phyloP scores from a whole-genome alignment of 1,139 yeast genomes.

The Taiozyma sp. region DNA sequence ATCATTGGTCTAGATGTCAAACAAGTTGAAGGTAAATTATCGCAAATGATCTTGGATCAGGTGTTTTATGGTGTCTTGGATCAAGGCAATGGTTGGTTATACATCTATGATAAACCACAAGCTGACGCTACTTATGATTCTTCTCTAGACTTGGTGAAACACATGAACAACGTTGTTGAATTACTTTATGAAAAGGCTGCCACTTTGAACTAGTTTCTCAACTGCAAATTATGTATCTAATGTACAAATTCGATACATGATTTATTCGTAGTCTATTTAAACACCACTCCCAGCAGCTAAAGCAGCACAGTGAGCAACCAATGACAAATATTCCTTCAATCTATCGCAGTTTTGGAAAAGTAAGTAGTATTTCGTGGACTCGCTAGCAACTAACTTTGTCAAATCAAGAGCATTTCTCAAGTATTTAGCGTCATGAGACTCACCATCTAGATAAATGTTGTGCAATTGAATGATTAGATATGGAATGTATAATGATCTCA shows the following conservation, averaged over 20 bases:
- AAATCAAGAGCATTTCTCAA: slow-evolving; percentile 53
- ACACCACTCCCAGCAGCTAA: slow-evolving; percentile 22
- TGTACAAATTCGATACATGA: background rate
- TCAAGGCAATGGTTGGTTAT: slow-evolving; percentile 98
- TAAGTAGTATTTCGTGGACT: slow-evolving; percentile 40
- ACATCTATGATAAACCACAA: slow-evolving; percentile 85
- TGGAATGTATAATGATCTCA: slow-evolving; percentile 73
- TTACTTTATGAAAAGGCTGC: slow-evolving; percentile 92
- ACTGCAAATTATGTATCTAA: background rate
- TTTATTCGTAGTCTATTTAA: background rate
- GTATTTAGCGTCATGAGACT: slow-evolving; percentile 30
- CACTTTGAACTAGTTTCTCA: slow-evolving; percentile 44
- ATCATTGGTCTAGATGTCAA: slow-evolving; percentile 84
- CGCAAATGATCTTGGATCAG: slow-evolving; percentile 95
- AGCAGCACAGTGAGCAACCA: slow-evolving; percentile 41
- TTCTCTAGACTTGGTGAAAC: slow-evolving; percentile 80
- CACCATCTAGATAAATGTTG: slow-evolving; percentile 44
- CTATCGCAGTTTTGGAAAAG: slow-evolving; percentile 61
- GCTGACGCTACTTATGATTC: slow-evolving; percentile 88
- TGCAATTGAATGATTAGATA: slow-evolving; percentile 61
- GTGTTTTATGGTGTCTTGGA: slow-evolving; percentile 96
- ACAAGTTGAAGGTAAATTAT: slow-evolving; percentile 90
- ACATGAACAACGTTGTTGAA: slow-evolving; percentile 86
- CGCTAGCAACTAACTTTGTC: slow-evolving; percentile 51
- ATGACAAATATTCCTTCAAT: slow-evolving; percentile 54